A percentile compares a stretch with the other conserved stretches of the same genome.
Conservation (phyloP, 2,329 filamentous ascomycete genomes). For the Basipetospora chlamydospora region DNA sequence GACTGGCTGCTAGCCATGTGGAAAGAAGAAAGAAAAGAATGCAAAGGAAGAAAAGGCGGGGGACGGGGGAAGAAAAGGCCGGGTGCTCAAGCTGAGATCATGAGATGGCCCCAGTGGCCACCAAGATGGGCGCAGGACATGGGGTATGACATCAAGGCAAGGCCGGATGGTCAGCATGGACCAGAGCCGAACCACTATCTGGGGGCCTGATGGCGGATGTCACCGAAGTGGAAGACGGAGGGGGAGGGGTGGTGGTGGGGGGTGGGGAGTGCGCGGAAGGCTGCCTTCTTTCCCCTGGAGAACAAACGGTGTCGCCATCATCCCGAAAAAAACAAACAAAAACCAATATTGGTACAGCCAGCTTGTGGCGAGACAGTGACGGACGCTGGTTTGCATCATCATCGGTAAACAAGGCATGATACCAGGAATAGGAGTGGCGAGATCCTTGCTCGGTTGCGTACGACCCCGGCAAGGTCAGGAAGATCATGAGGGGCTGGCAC, state of each 20-base stretch:
- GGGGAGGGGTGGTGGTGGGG: background rate
- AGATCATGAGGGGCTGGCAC: too few species aligned
- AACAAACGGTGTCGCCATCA: too few species aligned
- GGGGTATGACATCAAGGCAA: conserved; percentile 1
- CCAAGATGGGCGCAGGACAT: background rate
- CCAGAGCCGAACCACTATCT: conserved; percentile 3
- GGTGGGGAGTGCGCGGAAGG: background rate
- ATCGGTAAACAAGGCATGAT: too few species aligned
- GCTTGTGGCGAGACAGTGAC: too few species aligned
- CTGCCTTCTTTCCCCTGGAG: too few species aligned
- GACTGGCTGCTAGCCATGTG: conserved; percentile 2
- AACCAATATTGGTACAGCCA: too few species aligned
- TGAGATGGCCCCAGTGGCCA: background rate
- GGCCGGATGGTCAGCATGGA: conserved; percentile 1
- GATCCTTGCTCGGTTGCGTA: too few species aligned
- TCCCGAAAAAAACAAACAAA: too few species aligned
- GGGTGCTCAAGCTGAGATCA: conserved; percentile 1
- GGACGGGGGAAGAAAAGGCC: background rate
- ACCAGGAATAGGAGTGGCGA: too few species aligned
- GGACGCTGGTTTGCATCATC: too few species aligned
- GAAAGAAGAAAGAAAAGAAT: background rate
- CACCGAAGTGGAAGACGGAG: background rate
- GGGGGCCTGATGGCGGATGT: background rate
- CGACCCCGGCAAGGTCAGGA: too few species aligned
- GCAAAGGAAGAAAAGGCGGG: background rate